Evolutionary conservation across 345 rosid genomes (phyloP).

Genomic region (Litchi chinensis): DNA sequence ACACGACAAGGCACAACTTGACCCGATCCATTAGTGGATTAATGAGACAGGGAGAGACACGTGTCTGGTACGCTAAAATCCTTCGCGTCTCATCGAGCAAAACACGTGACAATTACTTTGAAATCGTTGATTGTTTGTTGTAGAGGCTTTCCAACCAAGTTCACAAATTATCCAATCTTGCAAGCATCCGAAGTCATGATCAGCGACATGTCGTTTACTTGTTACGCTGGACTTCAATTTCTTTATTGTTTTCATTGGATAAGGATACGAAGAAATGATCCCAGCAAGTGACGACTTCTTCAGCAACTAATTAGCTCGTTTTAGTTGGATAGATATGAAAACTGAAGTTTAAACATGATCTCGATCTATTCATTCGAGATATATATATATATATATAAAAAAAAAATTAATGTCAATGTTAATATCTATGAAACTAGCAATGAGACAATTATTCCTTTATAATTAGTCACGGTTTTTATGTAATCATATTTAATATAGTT

Average conservation of each 20-base stretch:
- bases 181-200: neutral
- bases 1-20: neutral
- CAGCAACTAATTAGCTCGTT: too few species aligned
- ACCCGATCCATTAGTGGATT: neutral
- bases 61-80: neutral
- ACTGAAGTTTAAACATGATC: too few species aligned
- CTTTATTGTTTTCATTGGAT: neutral
- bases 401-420: too few species aligned
- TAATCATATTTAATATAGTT: too few species aligned
- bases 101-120: neutral
- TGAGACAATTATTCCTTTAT: too few species aligned
- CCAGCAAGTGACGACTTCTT: too few species aligned
- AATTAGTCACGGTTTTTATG: too few species aligned
- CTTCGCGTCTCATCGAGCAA: neutral
- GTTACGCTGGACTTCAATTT: neutral
- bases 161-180: neutral
- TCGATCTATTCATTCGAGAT: too few species aligned
- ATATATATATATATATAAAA: too few species aligned
- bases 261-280: too few species aligned
- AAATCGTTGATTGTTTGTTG: neutral
- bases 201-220: neutral
- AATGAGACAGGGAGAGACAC: neutral
- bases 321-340: too few species aligned
- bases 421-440: too few species aligned
- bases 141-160: neutral